Base-by-base conservation (phyloP, 805 yeast genomes). In the Barnettozyma wickerhamii region DNA sequence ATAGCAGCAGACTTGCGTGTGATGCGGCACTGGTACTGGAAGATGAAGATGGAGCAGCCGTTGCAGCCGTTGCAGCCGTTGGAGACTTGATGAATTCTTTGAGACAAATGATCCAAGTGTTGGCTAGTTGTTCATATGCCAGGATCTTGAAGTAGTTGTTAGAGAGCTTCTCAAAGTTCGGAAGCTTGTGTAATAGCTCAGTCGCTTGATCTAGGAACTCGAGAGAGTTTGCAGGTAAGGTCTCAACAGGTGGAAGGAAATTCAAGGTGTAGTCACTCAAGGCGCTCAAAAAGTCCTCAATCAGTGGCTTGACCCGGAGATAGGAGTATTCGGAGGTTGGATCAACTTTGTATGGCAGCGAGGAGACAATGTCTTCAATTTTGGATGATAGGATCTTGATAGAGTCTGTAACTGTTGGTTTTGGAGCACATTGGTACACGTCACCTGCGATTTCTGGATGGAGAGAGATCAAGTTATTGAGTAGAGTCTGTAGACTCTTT, bases 311-410 rank as follows among this genome's bases (percentile, higher is more conserved):
- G 28, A 88, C 84, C 42, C 95, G 69, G 42, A 84, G 62, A 58
- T 77, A 87, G 5, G 90, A 78, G 55, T 87, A 87, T 59, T 87
- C 95, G 35, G 84, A 76, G 28, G 74, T 68, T 9, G 72, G 68
- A 51, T 84, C 89, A 47, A 86, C 87, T 49, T 81, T 80, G 59
- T 84, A 86, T 1, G 96, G 96, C 48, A 88, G 61, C 44, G 72
- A 69, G 9, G 59, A 58, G 17, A 64, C 51, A 20, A 85, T 74
- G 7, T 42, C 46, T 5, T 54, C 56, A 17, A 68, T 56, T 35
- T 74, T 63, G 52, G 55, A 51, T 29, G 64, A 58, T 38, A 88
- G 65, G 31, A 77, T 65, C 10, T 62, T 66, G 9, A 82, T 56
- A 6, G 84, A 73, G 42, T 72, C 69, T 10, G 66, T 59, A 4